Base-by-base conservation (phyloP, 169 alveolate genomes). In the Theileria annulata region DNA sequence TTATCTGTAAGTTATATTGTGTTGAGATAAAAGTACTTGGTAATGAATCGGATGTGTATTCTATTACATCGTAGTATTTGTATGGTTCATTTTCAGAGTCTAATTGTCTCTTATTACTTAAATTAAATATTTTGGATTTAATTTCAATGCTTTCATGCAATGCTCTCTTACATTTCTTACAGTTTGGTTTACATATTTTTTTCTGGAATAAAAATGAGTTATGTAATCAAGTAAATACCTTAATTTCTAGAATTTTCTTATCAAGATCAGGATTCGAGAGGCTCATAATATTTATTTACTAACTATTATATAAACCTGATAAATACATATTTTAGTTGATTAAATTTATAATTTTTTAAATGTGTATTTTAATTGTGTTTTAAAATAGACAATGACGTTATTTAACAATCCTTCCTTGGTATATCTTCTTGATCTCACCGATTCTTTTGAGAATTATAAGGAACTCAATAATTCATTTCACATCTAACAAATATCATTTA, bases 141-240 rank as follows among this genome's bases (percentile, higher is more conserved):
- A 71, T 37, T 48, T 79, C 79, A 51, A 79, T 49, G 19, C 80
- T 68, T 28, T 49, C 30, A 27, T 47, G 19, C 30, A 42, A 51
- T 12, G 88, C 77, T n/a, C 37, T 31, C 35, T 73, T 80, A 37
- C 88, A 80, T 35, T 59, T 68, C 60, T 48, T 13, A 62, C 88
- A 80, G 62, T 67, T 71, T 12, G 49, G 51, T 25, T 69, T 72
- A 31, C 88, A 28, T 21, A 80, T 80, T 56, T 33, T 30, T 17
- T 80, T 72, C 88, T 80, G 48, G 33, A 25, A 33, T 48, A 30
- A 79, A 35, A 37, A n/a, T 30, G 6, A 62, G 10, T 10, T 25
- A 10, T 30, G 13, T 21, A 37, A 27, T n/a, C 5, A 2, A 28
- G 13, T 28, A 62, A 62, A 31, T 62, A 62, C 71, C 23, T 31